Evolutionary conservation across 331 rosid genomes (phyloP), one percentile per base, ranked within the genome.

Genomic region (Pyracantha coccinea): DNA sequence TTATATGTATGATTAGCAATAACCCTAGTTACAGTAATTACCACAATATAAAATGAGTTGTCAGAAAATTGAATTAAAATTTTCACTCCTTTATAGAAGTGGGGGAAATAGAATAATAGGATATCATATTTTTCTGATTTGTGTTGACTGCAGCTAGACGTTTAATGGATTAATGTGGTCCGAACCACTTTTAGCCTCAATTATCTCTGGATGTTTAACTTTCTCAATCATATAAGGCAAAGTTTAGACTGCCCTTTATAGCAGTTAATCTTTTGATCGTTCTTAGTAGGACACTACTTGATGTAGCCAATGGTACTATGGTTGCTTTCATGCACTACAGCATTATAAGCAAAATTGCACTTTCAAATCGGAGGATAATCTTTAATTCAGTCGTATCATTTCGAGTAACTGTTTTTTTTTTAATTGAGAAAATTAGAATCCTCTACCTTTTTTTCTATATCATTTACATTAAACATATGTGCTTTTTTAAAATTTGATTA

Each of bases 11-110:
- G 59, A 58, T 68, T 47, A 31, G 59, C 52, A 53, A 71, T 54
- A 55, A 72, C 71, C 77, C 32, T 58, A 57, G 32, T 2, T 27
- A 57, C 73, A 68, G 57, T 68, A 59, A 68, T 74, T 62, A 74
- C 25, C 79, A 41, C 28, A 12, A 19, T 68, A 45, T 55, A 47
- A 66, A 75, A 61, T 50, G 28, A 44, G 24, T 19, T 13, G 81
- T 29, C 55, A 32, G 54, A 55, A 67, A 33, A 33, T 4, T 2
- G 12, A 29, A 4, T 29, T 63, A 6, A 63, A 29, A 16, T 17
- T 66, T 66, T 21, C 10, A 35, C 31, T 54, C 29, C 11, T 66
- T 66, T 66, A 20, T 52, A 21, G 27, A 32, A 69, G 66, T 57
- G 55, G 75, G 69, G 21, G 33, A 61, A 1, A 33, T 33, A 32